phyloP scores from a whole-genome alignment of 768 basidiomycete genomes.

The Pleurotus sapidus region DNA sequence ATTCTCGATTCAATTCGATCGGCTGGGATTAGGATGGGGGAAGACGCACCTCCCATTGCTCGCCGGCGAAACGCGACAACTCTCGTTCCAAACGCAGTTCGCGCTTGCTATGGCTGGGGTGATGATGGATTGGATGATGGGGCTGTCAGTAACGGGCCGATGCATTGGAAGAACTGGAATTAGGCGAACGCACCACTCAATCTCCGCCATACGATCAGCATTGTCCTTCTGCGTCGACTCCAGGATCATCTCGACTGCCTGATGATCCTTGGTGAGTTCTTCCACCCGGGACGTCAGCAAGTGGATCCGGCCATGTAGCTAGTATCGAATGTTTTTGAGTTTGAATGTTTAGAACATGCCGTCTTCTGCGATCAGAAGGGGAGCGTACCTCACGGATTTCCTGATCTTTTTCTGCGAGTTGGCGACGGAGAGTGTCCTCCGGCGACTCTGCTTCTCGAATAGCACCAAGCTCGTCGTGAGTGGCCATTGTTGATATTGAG shows the following conservation, averaged over 20 bases:
- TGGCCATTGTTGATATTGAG: constrained; percentile 40
- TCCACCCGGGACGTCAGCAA: constrained; percentile 68
- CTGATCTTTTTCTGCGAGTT: constrained; percentile 64
- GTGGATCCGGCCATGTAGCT: constrained; percentile 66
- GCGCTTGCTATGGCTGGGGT: constrained; percentile 57
- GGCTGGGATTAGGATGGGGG: too few species aligned
- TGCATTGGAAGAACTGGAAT: neutral
- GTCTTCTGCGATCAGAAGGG: neutral
- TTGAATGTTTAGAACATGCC: neutral
- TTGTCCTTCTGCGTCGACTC: constrained; percentile 86
- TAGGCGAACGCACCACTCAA: constrained; percentile 54
- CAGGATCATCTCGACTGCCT: constrained; percentile 70
- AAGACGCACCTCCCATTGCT: constrained; percentile 74
- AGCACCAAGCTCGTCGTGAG: constrained; percentile 54
- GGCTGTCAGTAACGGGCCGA: neutral
- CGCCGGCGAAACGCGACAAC: constrained; percentile 65
- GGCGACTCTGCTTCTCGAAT: constrained; percentile 54
- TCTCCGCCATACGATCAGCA: constrained; percentile 78
- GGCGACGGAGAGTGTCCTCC: constrained; percentile 61
- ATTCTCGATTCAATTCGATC: too few species aligned
- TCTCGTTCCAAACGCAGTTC: constrained; percentile 78
- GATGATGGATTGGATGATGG: too few species aligned
- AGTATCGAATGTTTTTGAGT: neutral
- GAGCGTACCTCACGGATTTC: constrained; percentile 65
- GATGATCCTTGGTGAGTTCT: constrained; percentile 66